Evolutionary conservation across 208 protist genomes (phyloP).

Genomic region (Trypanosoma theileri): DNA sequence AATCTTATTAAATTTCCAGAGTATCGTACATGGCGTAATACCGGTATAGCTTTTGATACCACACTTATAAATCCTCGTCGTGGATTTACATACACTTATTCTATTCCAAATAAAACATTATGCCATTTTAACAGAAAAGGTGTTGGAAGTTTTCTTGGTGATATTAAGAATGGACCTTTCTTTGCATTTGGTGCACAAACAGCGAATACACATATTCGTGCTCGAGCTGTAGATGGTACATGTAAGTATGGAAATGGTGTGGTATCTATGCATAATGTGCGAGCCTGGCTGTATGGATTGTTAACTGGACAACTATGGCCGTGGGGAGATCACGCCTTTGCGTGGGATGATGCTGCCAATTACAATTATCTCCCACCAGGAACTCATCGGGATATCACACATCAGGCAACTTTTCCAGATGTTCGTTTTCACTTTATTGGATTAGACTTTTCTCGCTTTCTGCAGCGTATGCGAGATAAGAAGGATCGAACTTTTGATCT

Average conservation of each 20-base stretch:
- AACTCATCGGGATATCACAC: slow-evolving; percentile 56
- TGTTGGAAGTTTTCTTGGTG: slow-evolving; percentile 67
- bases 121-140: slow-evolving; percentile 80
- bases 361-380: slow-evolving; percentile 86
- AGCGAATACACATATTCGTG: slow-evolving; percentile 63
- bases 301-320: slow-evolving; percentile 80
- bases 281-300: slow-evolving; percentile 86
- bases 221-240: slow-evolving; percentile 76
- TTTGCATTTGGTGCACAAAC: slow-evolving; percentile 77
- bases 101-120: slow-evolving; percentile 83
- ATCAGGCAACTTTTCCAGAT: slow-evolving; percentile 53
- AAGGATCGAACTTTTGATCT: slow-evolving; percentile 48
- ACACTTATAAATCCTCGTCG: slow-evolving; percentile 84
- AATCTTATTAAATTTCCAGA: slow-evolving; percentile 88
- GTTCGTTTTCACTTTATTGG: slow-evolving; percentile 81
- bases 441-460: slow-evolving; percentile 69
- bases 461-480: slow-evolving; percentile 41
- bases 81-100: slow-evolving; percentile 79
- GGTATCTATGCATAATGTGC: slow-evolving; percentile 88
- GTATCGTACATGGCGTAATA: slow-evolving; percentile 89
- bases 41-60: slow-evolving; percentile 82
- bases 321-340: slow-evolving; percentile 86
- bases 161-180: slow-evolving; percentile 89
- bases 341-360: slow-evolving; percentile 78
- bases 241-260: slow-evolving; percentile 90